Base-by-base conservation (phyloP, 768 basidiomycete species). In the Tephrocybe sp. region DNA sequence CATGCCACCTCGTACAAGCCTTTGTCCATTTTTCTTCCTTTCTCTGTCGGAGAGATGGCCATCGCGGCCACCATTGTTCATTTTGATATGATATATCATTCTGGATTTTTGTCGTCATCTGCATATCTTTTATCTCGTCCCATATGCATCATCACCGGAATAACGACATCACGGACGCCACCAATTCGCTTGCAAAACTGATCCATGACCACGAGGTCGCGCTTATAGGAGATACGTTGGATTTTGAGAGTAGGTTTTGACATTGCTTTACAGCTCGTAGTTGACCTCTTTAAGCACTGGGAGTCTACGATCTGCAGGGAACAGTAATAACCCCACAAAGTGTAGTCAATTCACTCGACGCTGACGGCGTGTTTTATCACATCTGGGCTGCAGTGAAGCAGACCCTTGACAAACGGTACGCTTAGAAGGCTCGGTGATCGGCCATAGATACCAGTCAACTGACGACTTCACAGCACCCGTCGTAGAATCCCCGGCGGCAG, bases 211-310 rank as follows among this genome's bases (percentile, higher is more conserved):
- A 49, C n/a, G 57, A 65, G 40, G 64, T 65, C n/a, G 69, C 62
- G 6, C 62, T 78, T 49, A 57, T 78, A 19, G 74, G 70, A 6
- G 66, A 77, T 47, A 76, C 75, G 5, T 55, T 74, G 12, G 63
- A 80, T 55, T 69, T 75, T 24, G 60, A 71, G 59, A 65, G 79
- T 79, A 62, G 47, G 75, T 64, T 28, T 28, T 47, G 25, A 16
- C 18, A 7, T 41, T 27, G 18, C 19, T 26, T 41, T 24, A 0
- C 42, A 40, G 19, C 27, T 37, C 4, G 9, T 15, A 38, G n/a
- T n/a, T 37, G 19, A 41, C 13, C 5, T 6, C 31, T 34, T 53
- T 22, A 27, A 64, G 63, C 53, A 43, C 58, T 64, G 15, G 52
- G 58, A 16, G 39, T 60, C 9, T 45, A 61, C 40, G 53, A 63